phyloP scores from a whole-genome alignment of 2,329 filamentous ascomycete species.

The Fusarium neocosmosporiellum region DNA sequence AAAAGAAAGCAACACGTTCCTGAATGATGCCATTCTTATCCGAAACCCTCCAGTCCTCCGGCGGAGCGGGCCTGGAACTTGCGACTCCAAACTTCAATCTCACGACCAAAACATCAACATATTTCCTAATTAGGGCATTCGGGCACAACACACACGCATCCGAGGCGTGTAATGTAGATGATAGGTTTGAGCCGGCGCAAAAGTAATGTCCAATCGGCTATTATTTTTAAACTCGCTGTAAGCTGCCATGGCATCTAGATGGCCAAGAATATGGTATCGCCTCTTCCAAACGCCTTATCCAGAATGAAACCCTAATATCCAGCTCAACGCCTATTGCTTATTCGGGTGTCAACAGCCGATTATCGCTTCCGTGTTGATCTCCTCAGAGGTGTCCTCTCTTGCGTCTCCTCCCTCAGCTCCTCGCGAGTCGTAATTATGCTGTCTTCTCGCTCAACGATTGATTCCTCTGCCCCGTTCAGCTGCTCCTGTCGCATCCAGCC shows the following conservation, averaged over 20 bases:
- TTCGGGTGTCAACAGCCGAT: neutral
- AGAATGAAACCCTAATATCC: slow-evolving; percentile 11
- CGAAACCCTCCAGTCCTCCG: neutral
- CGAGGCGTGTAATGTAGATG: neutral
- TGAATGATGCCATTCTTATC: neutral
- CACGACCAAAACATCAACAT: slow-evolving; percentile 6
- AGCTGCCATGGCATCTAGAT: neutral
- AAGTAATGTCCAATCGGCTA: neutral
- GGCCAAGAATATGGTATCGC: slow-evolving; percentile 24
- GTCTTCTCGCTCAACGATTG: slow-evolving; percentile 53
- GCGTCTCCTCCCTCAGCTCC: slow-evolving; percentile 34
- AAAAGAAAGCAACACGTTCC: neutral
- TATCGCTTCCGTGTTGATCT: slow-evolving; percentile 40
- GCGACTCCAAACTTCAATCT: neutral
- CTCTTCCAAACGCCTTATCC: slow-evolving; percentile 17
- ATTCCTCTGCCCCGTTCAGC: slow-evolving; percentile 54
- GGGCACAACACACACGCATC: neutral
- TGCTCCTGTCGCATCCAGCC: slow-evolving; percentile 68
- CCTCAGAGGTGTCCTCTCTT: slow-evolving; percentile 37
- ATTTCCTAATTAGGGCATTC: slow-evolving; percentile 11
- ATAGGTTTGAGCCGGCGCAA: neutral
- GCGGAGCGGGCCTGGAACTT: neutral
- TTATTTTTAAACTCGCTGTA: neutral
- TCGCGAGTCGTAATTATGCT: slow-evolving; percentile 53
- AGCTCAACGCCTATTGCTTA: neutral